phyloP scores from a whole-genome alignment of 73 alveolate genomes.

The Uronychia binucleata region DNA sequence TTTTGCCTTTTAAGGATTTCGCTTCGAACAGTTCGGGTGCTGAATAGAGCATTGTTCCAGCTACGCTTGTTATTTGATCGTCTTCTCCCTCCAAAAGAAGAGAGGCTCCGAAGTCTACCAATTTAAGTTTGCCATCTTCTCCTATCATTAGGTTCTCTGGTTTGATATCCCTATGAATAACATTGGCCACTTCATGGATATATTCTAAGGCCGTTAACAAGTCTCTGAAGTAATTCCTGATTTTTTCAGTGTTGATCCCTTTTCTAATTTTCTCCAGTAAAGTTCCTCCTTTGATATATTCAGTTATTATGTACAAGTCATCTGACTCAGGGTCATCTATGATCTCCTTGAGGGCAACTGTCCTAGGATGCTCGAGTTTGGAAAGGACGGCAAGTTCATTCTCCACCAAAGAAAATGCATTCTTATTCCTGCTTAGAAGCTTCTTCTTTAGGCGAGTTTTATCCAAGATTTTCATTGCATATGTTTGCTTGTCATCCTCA shows the following conservation, averaged over 20 bases:
- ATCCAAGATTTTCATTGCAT: constrained; percentile 45
- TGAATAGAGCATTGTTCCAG: constrained; percentile 16
- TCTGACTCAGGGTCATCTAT: constrained; percentile 44
- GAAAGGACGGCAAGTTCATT: constrained; percentile 36
- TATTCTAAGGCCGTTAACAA: constrained; percentile 28
- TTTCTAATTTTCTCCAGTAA: constrained; percentile 8
- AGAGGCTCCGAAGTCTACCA: constrained; percentile 38
- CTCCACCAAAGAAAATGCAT: constrained; percentile 35
- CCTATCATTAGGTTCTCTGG: constrained; percentile 36
- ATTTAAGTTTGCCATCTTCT: constrained; percentile 11
- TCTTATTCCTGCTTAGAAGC: constrained; percentile 19
- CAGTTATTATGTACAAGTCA: constrained; percentile 23
- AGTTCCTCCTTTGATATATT: constrained; percentile 27
- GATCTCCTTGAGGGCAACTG: constrained; percentile 35
- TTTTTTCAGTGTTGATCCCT: constrained; percentile 3
- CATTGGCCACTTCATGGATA: constrained; percentile 32
- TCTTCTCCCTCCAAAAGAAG: constrained; percentile 32
- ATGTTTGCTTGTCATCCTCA: constrained; percentile 2
- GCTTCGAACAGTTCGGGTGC: constrained; percentile 21
- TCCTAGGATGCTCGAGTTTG: constrained; percentile 31
- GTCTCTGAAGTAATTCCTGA: constrained; percentile 38
- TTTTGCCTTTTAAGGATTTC: not conserved
- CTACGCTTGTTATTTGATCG: not conserved
- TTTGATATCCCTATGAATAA: constrained; percentile 33
- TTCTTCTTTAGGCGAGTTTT: constrained; percentile 20